Evolutionary conservation across 441 rosid genomes (phyloP).

Genomic region (Syzygium syzygioides): DNA sequence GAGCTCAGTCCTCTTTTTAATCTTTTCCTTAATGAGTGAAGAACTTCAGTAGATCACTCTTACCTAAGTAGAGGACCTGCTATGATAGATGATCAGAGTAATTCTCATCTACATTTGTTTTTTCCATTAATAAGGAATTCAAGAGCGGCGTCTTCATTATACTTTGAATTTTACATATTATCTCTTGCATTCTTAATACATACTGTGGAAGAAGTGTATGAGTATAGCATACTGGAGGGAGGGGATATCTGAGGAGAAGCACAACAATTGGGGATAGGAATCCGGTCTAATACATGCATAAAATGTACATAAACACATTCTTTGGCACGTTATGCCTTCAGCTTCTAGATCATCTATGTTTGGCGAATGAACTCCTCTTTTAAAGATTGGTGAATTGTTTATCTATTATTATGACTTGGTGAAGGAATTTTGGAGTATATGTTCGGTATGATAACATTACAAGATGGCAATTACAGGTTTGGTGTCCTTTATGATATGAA

Average conservation of each 20-base stretch:
- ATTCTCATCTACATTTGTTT: neutral
- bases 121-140: neutral
- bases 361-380: neutral
- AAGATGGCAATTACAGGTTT: neutral
- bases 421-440: neutral
- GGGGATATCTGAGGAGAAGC: neutral
- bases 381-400: neutral
- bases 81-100: neutral
- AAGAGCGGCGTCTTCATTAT: neutral
- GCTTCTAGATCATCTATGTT: neutral
- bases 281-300: neutral
- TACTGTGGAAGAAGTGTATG: neutral
- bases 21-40: neutral
- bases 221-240: neutral
- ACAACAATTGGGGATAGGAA: neutral
- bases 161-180: neutral
- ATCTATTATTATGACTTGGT: neutral
- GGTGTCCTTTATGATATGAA: neutral
- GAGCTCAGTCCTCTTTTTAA: neutral
- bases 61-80: neutral
- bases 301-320: neutral
- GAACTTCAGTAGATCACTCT: neutral
- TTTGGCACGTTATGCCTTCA: neutral
- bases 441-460: neutral
- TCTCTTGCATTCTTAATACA: neutral